A percentile compares a stretch with the other conserved stretches of the same genome.
Evolutionary conservation across 2,329 filamentous ascomycete genomes (phyloP).

Genomic region (Cladosporium austrohemisphaericum): DNA sequence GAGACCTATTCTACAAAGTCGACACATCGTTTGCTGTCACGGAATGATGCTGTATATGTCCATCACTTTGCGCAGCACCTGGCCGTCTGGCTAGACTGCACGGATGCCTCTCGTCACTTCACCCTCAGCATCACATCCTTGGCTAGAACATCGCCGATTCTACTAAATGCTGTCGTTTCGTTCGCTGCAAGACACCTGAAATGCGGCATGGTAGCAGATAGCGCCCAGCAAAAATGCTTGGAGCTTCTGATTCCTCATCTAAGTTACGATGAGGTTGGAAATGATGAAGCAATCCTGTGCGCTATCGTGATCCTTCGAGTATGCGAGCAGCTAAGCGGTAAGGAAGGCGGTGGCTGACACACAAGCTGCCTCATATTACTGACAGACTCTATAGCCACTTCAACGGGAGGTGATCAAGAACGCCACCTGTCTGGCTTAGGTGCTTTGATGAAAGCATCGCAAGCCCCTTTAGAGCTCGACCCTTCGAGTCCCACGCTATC

Average conservation of each 20-base stretch:
- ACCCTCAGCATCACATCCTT: slow-evolving; percentile 8
- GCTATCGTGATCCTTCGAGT: slow-evolving; percentile 27
- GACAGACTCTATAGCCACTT: slow-evolving; percentile 1
- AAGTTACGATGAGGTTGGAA: slow-evolving; percentile 11
- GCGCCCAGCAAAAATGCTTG: slow-evolving; percentile 16
- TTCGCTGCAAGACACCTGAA: slow-evolving; percentile 16
- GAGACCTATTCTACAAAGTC: background rate
- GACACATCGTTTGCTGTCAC: slow-evolving; percentile 5
- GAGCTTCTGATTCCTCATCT: slow-evolving; percentile 17
- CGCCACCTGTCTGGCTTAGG: slow-evolving; percentile 6
- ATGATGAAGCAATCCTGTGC: slow-evolving; percentile 21
- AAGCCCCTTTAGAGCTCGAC: slow-evolving; percentile 12
- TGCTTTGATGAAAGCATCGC: slow-evolving; percentile 7
- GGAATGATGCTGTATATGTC: slow-evolving; percentile 7
- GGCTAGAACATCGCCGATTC: background rate
- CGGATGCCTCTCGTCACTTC: slow-evolving; percentile 15
- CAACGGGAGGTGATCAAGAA: slow-evolving; percentile 7
- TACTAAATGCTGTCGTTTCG: slow-evolving; percentile 4
- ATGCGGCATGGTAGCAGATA: slow-evolving; percentile 7
- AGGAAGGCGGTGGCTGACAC: slow-evolving; percentile 16
- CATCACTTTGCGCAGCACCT: slow-evolving; percentile 14
- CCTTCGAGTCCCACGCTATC: slow-evolving; percentile 10
- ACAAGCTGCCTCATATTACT: background rate
- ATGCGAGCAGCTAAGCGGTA: slow-evolving; percentile 26
- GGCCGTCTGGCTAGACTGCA: slow-evolving; percentile 15